Evolutionary conservation across 495 filamentous ascomycete genomes (phyloP).

Genomic region (Penicillium coprophilum): DNA sequence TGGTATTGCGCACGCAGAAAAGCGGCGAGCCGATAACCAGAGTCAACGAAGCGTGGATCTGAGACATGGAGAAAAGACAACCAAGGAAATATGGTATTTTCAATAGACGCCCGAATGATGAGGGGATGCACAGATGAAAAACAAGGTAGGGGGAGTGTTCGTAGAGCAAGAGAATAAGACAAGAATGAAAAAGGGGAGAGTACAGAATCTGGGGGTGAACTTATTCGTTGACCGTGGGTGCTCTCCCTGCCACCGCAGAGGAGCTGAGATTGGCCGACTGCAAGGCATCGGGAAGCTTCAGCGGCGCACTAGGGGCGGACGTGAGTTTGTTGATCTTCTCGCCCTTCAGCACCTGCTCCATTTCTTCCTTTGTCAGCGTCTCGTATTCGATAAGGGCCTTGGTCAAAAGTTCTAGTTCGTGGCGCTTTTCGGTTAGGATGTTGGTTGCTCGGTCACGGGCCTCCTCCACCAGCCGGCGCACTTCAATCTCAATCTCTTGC

Average conservation of each 20-base stretch:
- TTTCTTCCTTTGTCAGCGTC: slow-evolving; percentile 81
- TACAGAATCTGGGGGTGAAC: not conserved
- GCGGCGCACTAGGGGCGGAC: slow-evolving; percentile 42
- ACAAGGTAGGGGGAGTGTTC: slow-evolving; percentile 8
- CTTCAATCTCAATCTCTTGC: slow-evolving; percentile 79
- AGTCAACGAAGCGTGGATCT: not conserved
- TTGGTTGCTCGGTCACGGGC: slow-evolving; percentile 69
- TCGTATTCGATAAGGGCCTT: slow-evolving; percentile 93
- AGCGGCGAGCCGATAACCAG: not conserved
- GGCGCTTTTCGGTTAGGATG: slow-evolving; percentile 67
- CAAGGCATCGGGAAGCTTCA: slow-evolving; percentile 56
- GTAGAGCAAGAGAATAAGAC: not conserved
- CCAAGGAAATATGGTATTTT: slow-evolving; percentile 28
- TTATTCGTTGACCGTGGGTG: slow-evolving; percentile 31
- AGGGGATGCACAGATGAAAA: slow-evolving; percentile 27
- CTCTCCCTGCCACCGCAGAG: slow-evolving; percentile 17
- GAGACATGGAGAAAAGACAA: slow-evolving; percentile 14
- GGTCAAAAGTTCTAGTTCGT: slow-evolving; percentile 83
- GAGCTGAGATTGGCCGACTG: slow-evolving; percentile 31
- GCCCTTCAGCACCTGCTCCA: slow-evolving; percentile 80
- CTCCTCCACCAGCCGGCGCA: slow-evolving; percentile 81
- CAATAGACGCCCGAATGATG: slow-evolving; percentile 33
- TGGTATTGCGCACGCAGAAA: slow-evolving; percentile 1
- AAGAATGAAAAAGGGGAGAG: slow-evolving; percentile 7
- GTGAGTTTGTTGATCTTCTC: slow-evolving; percentile 71